Conservation (phyloP, 2,329 filamentous ascomycete species). For the Trichoderma pleuroti region DNA sequence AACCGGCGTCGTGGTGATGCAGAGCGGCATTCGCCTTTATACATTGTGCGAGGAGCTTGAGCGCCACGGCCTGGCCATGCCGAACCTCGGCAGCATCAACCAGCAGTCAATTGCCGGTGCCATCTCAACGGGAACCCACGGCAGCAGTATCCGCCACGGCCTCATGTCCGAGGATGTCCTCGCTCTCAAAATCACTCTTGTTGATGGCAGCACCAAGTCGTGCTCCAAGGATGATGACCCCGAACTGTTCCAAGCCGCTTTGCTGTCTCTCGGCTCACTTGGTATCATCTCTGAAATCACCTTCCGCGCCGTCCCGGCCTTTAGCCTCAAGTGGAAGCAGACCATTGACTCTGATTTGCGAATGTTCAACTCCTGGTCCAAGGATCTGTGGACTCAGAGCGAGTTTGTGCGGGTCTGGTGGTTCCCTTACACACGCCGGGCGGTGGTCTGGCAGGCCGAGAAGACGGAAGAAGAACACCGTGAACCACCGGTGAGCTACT, state of each 20-base stretch:
- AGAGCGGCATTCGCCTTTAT: slow-evolving; percentile 84
- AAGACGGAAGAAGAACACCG: slow-evolving; percentile 62
- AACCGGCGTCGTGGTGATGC: slow-evolving; percentile 66
- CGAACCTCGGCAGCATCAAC: slow-evolving; percentile 92
- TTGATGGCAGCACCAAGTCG: slow-evolving; percentile 68
- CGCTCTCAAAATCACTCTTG: slow-evolving; percentile 73
- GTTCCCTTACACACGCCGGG: slow-evolving; percentile 87
- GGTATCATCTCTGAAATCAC: slow-evolving; percentile 90
- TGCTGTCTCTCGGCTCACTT: slow-evolving; percentile 83
- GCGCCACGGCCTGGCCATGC: slow-evolving; percentile 74
- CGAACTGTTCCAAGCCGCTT: slow-evolving; percentile 81
- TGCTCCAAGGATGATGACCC: slow-evolving; percentile 68
- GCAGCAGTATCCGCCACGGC: slow-evolving; percentile 79
- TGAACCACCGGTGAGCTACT: slow-evolving; percentile 67
- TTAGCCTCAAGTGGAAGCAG: slow-evolving; percentile 85
- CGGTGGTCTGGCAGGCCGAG: slow-evolving; percentile 86
- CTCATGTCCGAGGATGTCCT: slow-evolving; percentile 76
- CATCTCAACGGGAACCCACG: slow-evolving; percentile 90
- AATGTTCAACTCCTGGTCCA: slow-evolving; percentile 69
- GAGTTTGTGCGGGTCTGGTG: slow-evolving; percentile 97
- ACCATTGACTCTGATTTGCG: slow-evolving; percentile 66
- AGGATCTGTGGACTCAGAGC: slow-evolving; percentile 72
- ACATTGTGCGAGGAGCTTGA: slow-evolving; percentile 72
- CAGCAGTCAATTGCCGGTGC: slow-evolving; percentile 89
- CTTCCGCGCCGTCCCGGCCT: slow-evolving; percentile 73